A percentile compares a stretch with the other conserved stretches of the same genome.
Conservation (phyloP, 345 rosid species). For the Pelargonium nanum region DNA sequence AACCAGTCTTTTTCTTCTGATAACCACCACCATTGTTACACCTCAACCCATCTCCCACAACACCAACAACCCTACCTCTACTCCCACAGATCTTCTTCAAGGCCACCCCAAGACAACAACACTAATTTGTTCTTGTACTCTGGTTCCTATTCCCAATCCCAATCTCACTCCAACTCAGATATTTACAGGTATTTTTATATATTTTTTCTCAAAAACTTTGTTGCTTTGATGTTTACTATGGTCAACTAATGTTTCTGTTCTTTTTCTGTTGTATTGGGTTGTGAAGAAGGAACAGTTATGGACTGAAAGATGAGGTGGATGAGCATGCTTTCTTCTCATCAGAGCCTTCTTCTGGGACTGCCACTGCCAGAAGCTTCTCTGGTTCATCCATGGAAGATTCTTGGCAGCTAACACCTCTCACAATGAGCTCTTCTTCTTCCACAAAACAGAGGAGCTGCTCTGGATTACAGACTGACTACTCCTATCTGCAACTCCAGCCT, state of each 20-base stretch:
- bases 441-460: constrained; percentile 34
- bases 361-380: constrained; percentile 34
- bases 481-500: constrained; percentile 52
- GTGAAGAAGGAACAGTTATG: constrained; percentile 39
- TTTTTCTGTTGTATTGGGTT: neutral
- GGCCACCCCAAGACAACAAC: constrained; percentile 27
- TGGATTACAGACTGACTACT: constrained; percentile 33
- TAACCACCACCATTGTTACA: neutral
- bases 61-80: constrained; percentile 2
- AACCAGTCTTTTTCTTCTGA: no score
- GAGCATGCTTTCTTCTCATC: constrained; percentile 67
- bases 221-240: constrained; percentile 3
- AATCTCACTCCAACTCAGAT: constrained; percentile 16
- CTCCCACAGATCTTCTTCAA: constrained; percentile 26
- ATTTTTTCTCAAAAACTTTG: neutral
- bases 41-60: constrained; percentile 1
- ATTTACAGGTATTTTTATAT: constrained; percentile 35
- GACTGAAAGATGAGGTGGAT: constrained; percentile 44
- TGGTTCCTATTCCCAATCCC: constrained; percentile 21
- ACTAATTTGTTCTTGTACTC: constrained; percentile 37
- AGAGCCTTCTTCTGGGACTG: constrained; percentile 40
- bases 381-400: constrained; percentile 51
- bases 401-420: constrained; percentile 53
- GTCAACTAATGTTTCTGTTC: neutral
- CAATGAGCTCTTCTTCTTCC: constrained; percentile 43